Conservation (phyloP, 2,329 filamentous ascomycete genomes). For the Phyllosticta citribraziliensis region DNA sequence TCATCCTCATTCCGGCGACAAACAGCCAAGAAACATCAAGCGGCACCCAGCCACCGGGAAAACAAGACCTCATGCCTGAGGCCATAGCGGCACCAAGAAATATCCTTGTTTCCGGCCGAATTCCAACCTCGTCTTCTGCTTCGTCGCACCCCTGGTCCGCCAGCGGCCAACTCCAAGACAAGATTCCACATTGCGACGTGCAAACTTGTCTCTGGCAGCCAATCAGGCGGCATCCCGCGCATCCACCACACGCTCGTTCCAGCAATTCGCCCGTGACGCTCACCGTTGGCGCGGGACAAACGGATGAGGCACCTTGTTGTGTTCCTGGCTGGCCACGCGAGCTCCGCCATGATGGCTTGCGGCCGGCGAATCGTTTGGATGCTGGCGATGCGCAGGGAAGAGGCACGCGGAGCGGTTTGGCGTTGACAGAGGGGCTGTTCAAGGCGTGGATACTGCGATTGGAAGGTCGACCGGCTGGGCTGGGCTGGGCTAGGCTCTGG, state of each 20-base stretch:
- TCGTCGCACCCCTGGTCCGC: neutral
- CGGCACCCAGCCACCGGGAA: neutral
- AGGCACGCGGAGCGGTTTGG: neutral
- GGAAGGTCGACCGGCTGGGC: neutral
- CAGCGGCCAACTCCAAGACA: neutral
- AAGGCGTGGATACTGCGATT: neutral
- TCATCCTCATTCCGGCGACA: neutral
- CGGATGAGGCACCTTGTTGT: neutral
- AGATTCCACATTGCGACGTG: neutral
- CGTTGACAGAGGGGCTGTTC: neutral
- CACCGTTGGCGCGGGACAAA: neutral
- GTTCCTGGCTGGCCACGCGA: neutral
- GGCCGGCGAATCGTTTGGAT: neutral
- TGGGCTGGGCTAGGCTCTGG: neutral
- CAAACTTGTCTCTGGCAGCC: neutral
- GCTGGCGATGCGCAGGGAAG: neutral
- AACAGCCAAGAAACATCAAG: neutral
- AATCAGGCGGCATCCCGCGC: neutral
- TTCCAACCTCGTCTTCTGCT: neutral
- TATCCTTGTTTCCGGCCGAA: neutral
- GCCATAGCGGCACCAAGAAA: neutral
- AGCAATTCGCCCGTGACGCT: neutral
- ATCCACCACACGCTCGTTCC: neutral
- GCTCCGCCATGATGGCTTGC: neutral
- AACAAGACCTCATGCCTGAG: neutral